phyloP scores from a whole-genome alignment of 345 rosid species.

The Garcia nutans region DNA sequence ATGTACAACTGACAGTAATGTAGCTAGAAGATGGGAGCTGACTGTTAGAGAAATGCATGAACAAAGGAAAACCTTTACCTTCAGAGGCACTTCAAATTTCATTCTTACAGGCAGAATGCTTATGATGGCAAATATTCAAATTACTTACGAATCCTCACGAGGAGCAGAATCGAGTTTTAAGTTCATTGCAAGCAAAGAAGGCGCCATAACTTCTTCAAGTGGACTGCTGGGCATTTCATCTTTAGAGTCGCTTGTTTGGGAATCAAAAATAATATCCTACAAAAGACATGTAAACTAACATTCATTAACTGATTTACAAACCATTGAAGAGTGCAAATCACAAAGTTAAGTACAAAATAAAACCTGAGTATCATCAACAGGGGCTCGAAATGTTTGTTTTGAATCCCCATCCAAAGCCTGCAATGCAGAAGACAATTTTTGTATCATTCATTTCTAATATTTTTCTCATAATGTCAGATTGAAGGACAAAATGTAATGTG shows the following conservation, averaged over 20 bases:
- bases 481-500: constrained; percentile 2
- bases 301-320: not conserved
- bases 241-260: constrained; percentile 43
- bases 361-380: constrained; percentile 62
- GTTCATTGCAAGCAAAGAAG: constrained; percentile 64
- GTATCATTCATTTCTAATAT: not conserved
- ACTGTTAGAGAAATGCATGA: not conserved
- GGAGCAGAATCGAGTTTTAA: constrained; percentile 64
- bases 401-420: constrained; percentile 36
- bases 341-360: not conserved
- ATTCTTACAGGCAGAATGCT: not conserved
- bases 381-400: constrained; percentile 46
- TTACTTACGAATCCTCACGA: constrained; percentile 48
- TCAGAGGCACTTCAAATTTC: not conserved
- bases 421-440: constrained; percentile 18
- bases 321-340: not conserved
- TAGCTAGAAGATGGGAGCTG: not conserved
- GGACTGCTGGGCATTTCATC: constrained; percentile 54
- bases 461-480: not conserved
- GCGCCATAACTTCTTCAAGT: constrained; percentile 65
- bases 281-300: constrained; percentile 5
- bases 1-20: not conserved
- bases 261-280: constrained; percentile 57
- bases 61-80: not conserved
- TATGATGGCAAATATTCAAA: not conserved